A percentile compares a stretch with the other conserved stretches of the same genome.
These are phyloP conservation scores for Eustoma russellianum DNA, from an alignment of 257 asterid species.

Conservation along the genomic window DNA sequence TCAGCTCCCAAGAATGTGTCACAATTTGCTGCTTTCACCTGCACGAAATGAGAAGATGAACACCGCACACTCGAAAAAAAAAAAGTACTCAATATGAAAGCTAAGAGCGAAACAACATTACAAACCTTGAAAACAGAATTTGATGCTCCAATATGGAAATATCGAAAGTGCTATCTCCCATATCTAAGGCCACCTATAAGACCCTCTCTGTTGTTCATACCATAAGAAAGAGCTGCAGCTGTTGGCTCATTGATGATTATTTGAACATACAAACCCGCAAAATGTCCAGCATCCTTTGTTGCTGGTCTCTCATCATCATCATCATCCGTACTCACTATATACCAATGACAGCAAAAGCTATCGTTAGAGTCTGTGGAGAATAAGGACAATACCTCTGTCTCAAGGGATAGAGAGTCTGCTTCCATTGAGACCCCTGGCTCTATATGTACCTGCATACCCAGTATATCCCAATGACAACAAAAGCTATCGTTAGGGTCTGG, in stretches of 20 bases:
- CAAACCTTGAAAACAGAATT: constrained; percentile 75
- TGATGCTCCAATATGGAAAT: constrained; percentile 64
- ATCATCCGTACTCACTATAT: no score
- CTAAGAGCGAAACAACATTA: background rate
- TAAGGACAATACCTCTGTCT: no score
- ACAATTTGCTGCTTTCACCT: constrained; percentile 84
- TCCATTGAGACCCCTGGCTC: no score
- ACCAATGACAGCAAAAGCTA: no score
- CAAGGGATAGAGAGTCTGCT: no score
- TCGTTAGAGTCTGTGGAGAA: no score
- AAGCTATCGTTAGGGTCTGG: no score
- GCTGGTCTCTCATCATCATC: no score
- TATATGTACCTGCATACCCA: no score
- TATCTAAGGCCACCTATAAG: constrained; percentile 72
- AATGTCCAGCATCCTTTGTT: constrained; percentile 72
- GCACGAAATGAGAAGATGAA: constrained; percentile 3
- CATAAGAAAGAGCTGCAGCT: constrained; percentile 84
- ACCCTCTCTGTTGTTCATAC: constrained; percentile 72
- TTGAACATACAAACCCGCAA: constrained; percentile 72
- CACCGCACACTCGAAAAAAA: background rate
- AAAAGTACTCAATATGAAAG: background rate
- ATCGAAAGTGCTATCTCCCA: constrained; percentile 89
- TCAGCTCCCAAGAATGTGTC: constrained; percentile 87
- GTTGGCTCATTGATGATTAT: constrained; percentile 82
- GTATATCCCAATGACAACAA: no score